Base-by-base conservation (phyloP, 768 basidiomycete genomes). In the Gymnopilus dilepis region DNA sequence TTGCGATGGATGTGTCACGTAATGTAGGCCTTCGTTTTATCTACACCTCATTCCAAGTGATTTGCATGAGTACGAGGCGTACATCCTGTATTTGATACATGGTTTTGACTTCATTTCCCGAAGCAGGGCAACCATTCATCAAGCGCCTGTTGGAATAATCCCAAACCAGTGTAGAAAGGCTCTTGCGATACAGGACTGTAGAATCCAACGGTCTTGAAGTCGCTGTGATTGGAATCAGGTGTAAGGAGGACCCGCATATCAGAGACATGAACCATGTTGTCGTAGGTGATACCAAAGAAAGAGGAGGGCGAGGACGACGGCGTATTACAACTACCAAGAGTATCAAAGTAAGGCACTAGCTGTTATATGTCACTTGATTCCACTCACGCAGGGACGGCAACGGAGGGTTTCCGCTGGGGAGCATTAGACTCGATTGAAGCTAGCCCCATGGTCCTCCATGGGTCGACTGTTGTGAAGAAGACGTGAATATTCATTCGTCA, bases 41-140 rank as follows among this genome's bases (percentile, higher is more conserved):
- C n/a, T n/a, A n/a, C n/a, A n/a, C n/a, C n/a, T n/a, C n/a, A n/a
- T n/a, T n/a, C n/a, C n/a, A n/a, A n/a, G n/a, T n/a, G n/a, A n/a
- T n/a, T n/a, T n/a, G n/a, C n/a, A n/a, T n/a, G n/a, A n/a, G n/a
- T n/a, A n/a, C n/a, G n/a, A n/a, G n/a, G n/a, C n/a, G n/a, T n/a
- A n/a, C n/a, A n/a, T n/a, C n/a, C n/a, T n/a, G n/a, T 28, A 50
- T 9, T n/a, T 24, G 11, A 5, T 21, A 24, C 9, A 24, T 45
- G 24, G 43, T 45, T 7, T 4, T 2, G 6, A 1, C 26, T 26
- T 59, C 28, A 60, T 31, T 60, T 64, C 13, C 59, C 61, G 26
- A 81, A 82, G 61, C 82, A 83, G 12, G 80, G 80, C 17, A 84
- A 64, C 82, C 82, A 82, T 59, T 80, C 77, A 56, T 83, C 81